These are phyloP conservation scores for Penicillium odoratum DNA, from an alignment of 495 filamentous ascomycete genomes.

Conservation along the genomic window DNA sequence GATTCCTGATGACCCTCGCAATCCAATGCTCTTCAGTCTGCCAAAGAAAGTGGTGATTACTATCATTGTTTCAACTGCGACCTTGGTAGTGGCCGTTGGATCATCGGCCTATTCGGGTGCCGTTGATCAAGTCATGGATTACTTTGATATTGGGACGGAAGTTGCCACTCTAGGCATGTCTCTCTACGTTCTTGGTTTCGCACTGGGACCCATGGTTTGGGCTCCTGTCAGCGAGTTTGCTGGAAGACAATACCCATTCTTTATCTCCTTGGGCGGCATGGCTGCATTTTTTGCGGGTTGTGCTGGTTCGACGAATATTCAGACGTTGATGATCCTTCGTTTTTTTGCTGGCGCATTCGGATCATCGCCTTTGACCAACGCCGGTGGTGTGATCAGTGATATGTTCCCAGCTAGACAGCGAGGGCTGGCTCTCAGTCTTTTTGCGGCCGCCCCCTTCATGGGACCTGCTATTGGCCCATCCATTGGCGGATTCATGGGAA, in stretches of 20 bases:
- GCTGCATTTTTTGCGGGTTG: slow-evolving; percentile 69
- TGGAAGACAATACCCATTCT: slow-evolving; percentile 69
- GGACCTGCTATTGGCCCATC: slow-evolving; percentile 65
- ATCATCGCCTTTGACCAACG: slow-evolving; percentile 69
- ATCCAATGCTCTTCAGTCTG: slow-evolving; percentile 64
- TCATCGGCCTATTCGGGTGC: slow-evolving; percentile 78
- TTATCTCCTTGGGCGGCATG: slow-evolving; percentile 60
- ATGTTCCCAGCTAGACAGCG: slow-evolving; percentile 66
- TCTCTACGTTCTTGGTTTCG: slow-evolving; percentile 74
- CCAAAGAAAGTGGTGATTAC: slow-evolving; percentile 70
- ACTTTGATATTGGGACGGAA: slow-evolving; percentile 61
- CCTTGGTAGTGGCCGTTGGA: slow-evolving; percentile 70
- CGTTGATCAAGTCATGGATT: slow-evolving; percentile 54
- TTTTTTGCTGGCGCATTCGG: slow-evolving; percentile 80
- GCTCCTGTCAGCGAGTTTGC: slow-evolving; percentile 69
- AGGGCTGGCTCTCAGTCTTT: slow-evolving; percentile 63
- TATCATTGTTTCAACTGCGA: slow-evolving; percentile 61
- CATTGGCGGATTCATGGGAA: slow-evolving; percentile 61
- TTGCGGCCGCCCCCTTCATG: slow-evolving; percentile 67
- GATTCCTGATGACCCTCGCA: slow-evolving; percentile 68
- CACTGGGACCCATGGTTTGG: slow-evolving; percentile 64
- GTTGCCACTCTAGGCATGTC: slow-evolving; percentile 68
- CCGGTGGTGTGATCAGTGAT: slow-evolving; percentile 73
- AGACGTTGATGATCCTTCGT: slow-evolving; percentile 68
- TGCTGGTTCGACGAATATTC: slow-evolving; percentile 60